These are phyloP conservation scores for Cladophialophora psammophila DNA, from an alignment of 2,329 filamentous ascomycete species.

Conservation along the genomic window DNA sequence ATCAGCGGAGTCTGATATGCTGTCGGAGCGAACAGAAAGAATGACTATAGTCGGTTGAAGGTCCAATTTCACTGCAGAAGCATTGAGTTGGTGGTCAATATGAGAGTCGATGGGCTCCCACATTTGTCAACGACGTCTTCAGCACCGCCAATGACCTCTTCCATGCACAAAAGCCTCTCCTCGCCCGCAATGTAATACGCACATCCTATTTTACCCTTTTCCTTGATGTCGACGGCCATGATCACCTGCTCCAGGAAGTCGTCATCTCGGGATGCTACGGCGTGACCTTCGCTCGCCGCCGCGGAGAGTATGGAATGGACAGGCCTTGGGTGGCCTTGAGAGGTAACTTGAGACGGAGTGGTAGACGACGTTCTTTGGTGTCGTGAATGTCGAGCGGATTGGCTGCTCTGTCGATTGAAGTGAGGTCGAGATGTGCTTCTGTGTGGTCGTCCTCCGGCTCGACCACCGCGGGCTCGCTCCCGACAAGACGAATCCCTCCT, in stretches of 20 bases:
- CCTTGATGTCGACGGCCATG: constrained; percentile 79
- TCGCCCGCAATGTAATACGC: constrained; percentile 79
- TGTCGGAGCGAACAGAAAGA: constrained; percentile 63
- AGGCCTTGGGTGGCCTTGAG: background rate
- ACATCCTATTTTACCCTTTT: constrained; percentile 77
- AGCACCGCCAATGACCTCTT: constrained; percentile 75
- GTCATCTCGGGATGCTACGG: constrained; percentile 39
- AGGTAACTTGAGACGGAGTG: constrained; percentile 7
- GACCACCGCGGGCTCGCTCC: background rate
- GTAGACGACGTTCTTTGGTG: constrained; percentile 12
- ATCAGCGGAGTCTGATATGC: constrained; percentile 41
- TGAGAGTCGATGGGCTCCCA: constrained; percentile 39
- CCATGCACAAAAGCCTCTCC: constrained; percentile 75
- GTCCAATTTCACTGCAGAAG: constrained; percentile 64
- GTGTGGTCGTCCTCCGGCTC: background rate
- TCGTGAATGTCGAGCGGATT: constrained; percentile 9
- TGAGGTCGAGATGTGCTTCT: constrained; percentile 2
- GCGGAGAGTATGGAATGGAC: background rate
- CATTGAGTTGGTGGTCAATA: constrained; percentile 31
- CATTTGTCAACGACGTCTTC: constrained; percentile 70
- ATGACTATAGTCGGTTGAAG: constrained; percentile 68
- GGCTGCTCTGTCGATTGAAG: background rate
- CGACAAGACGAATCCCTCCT: background rate
- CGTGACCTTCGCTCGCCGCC: background rate
- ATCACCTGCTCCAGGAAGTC: constrained; percentile 72